Percentiles rank a stretch among this genome's conserved stretches.
Conservation (phyloP, 768 basidiomycete genomes). For the Calvatia gigantea region DNA sequence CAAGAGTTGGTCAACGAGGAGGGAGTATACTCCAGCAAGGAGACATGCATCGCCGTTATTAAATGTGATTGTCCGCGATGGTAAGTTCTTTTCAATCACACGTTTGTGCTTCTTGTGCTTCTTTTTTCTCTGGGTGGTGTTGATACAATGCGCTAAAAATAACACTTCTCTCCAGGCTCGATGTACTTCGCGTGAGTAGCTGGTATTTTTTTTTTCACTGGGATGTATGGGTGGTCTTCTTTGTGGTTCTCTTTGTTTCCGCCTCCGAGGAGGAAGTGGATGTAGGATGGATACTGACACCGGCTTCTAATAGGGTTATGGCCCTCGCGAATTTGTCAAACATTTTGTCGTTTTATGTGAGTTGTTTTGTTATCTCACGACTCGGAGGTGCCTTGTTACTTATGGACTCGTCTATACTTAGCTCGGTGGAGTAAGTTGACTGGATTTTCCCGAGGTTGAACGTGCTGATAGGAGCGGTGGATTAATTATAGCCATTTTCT, state of each 20-base stretch:
- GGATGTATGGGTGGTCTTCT: neutral
- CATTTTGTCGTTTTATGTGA: conserved; percentile 31
- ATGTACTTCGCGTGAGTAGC: conserved; percentile 51
- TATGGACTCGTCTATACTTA: conserved; percentile 8
- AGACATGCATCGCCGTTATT: conserved; percentile 31
- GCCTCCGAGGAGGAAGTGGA: no score
- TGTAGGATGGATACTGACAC: neutral
- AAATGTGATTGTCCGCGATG: conserved; percentile 44
- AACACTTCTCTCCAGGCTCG: conserved; percentile 33
- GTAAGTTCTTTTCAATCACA: conserved; percentile 29
- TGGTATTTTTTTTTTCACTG: neutral
- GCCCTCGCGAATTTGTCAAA: conserved; percentile 48
- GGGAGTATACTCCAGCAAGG: conserved; percentile 20
- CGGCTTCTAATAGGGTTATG: conserved; percentile 38
- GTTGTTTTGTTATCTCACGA: conserved; percentile 10
- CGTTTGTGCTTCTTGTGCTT: neutral
- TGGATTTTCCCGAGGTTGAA: neutral
- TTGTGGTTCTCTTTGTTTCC: no score
- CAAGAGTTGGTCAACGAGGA: conserved; percentile 38
- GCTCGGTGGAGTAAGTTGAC: conserved; percentile 23
- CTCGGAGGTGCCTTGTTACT: no score
- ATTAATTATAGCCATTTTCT: conserved; percentile 33
- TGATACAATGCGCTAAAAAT: neutral
- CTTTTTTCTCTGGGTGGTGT: neutral
- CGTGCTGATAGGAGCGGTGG: neutral